Conservation (phyloP, 495 filamentous ascomycete species). For the Lophiostoma macrostomum region DNA sequence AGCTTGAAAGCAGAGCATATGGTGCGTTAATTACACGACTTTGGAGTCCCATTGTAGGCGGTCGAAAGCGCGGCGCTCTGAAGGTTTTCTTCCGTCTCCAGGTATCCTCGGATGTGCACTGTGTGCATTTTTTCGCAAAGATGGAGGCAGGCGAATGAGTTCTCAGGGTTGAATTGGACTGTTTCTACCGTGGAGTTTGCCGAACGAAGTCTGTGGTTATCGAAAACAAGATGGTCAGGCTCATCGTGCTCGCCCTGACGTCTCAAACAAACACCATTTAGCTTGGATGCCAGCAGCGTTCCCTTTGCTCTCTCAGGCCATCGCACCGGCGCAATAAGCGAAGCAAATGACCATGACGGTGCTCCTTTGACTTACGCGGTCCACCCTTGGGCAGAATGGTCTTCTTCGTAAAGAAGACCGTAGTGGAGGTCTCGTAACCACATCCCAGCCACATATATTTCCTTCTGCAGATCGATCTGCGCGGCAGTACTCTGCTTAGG, state of each 20-base stretch:
- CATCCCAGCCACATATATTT: not conserved
- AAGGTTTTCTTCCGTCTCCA: conserved; percentile 7
- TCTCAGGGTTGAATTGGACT: not conserved
- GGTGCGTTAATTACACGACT: not conserved
- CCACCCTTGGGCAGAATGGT: not conserved
- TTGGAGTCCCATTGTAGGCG: not conserved
- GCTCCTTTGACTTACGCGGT: not conserved
- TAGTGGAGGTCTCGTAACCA: conserved; percentile 3
- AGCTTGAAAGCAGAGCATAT: conserved; percentile 2
- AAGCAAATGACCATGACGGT: not conserved
- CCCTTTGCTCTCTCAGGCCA: not conserved
- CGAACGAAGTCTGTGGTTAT: too few species aligned
- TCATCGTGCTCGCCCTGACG: too few species aligned
- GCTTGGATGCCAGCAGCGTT: not conserved
- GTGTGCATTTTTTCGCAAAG: not conserved
- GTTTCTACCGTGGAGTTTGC: not conserved
- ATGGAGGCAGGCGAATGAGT: conserved; percentile 1
- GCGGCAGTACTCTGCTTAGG: not conserved
- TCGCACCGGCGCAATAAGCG: not conserved
- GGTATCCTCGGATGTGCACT: conserved; percentile 4
- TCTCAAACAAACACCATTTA: too few species aligned
- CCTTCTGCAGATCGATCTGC: not conserved
- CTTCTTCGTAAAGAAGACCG: conserved; percentile 6
- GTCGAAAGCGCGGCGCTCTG: conserved; percentile 4
- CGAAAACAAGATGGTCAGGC: too few species aligned